Evolutionary conservation across 495 filamentous ascomycete species (phyloP), one percentile per base, ranked within the genome.

Genomic region (Aspergillus panamensis): DNA sequence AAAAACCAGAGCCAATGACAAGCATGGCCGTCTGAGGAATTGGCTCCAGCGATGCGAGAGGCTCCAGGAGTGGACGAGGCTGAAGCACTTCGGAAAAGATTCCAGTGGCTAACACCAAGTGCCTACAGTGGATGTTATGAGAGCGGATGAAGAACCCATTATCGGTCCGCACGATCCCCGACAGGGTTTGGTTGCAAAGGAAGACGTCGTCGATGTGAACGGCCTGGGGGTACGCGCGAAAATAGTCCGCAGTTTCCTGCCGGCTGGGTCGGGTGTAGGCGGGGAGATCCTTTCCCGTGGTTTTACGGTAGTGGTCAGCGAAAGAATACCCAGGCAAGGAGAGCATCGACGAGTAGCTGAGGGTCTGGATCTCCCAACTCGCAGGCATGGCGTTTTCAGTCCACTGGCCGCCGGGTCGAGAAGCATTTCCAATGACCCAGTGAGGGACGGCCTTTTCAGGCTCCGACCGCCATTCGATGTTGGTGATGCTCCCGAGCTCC

Each of bases 301-400:
- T 68, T 49, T 66, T 67, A 13, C 62, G 69, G 55, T 81, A 76
- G 57, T 87, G 80, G 9, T 83, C 76, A 2, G 76, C 74, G 62
- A 84, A 85, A 5, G 80, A 79, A 66, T 87, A 87, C 0, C 80
- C 85, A 0, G 85, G 85, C 12, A 88, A 65, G 2, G 84, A 85
- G 12, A 88, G 71, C 82, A 85, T 82, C 54, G 83, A 82, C 5
- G 84, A 82, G 71, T 88, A 87, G 66, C 85, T 87, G 61, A 84
- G 63, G 1, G 81, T 81, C 51, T 79, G 79, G 49, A 83, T 82
- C 51, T 84, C 79, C 73, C 80, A 82, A 59, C 78, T 83, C 3
- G 78, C 77, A 17, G 75, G 71, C 40, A 77, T 68, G 1, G 80
- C 76, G 57, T 85, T 78, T 43, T 86, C 82, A 1, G 77, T 81